Conservation (phyloP, 345 rosid species). For the Garcia nutans region DNA sequence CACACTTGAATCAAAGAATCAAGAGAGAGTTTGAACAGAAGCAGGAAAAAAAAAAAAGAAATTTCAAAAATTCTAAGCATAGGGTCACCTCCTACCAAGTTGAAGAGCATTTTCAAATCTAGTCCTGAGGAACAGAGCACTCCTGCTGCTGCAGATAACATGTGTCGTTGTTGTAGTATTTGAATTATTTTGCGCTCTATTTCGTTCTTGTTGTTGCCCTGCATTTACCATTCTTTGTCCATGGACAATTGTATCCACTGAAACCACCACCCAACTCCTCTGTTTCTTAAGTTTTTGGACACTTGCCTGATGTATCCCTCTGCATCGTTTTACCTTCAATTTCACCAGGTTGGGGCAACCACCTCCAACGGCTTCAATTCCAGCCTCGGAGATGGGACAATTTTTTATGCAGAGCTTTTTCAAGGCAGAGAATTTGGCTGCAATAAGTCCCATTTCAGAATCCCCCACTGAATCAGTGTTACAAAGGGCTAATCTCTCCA, state of each 20-base stretch:
- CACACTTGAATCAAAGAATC: neutral
- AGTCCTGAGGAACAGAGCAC: conserved; percentile 37
- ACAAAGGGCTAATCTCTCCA: conserved; percentile 49
- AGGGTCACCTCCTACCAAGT: neutral
- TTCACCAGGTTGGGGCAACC: conserved; percentile 47
- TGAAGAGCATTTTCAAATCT: conserved; percentile 24
- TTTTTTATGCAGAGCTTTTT: conserved; percentile 55
- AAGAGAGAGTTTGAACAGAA: neutral
- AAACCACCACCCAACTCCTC: conserved; percentile 29
- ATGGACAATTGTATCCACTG: conserved; percentile 27
- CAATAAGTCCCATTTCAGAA: conserved; percentile 35
- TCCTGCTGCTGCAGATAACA: conserved; percentile 36
- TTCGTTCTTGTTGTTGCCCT: no score
- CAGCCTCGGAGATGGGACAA: conserved; percentile 40
- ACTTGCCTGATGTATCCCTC: conserved; percentile 29
- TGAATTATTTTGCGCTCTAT: no score
- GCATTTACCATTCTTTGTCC: neutral
- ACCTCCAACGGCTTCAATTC: conserved; percentile 36
- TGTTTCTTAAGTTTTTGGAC: conserved; percentile 18
- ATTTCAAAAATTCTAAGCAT: no score
- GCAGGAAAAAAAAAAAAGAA: no score
- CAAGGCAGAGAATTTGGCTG: conserved; percentile 35
- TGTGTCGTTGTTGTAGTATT: conserved; percentile 17
- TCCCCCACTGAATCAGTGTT: conserved; percentile 42
- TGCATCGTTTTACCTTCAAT: conserved; percentile 50